These are phyloP conservation scores for Globisporangium camurandrum DNA, from an alignment of 352 stramenopile genomes.

Conservation along the genomic window DNA sequence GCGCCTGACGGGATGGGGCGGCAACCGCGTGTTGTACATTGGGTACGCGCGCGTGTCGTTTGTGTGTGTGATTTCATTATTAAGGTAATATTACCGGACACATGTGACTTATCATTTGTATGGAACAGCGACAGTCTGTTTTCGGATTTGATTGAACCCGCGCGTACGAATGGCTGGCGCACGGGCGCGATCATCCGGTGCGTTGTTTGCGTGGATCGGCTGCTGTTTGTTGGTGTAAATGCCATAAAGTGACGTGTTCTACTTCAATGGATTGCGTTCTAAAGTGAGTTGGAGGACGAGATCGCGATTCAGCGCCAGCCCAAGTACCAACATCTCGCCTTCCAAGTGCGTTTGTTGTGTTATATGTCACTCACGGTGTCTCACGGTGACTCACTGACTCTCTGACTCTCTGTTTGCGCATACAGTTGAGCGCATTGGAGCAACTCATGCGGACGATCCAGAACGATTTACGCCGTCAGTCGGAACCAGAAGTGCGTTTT, in stretches of 20 bases:
- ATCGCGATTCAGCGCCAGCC: constrained; percentile 54
- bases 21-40: constrained; percentile 89
- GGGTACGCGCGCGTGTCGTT: constrained; percentile 33
- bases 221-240: background rate
- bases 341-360: constrained; percentile 22
- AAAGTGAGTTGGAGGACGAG: constrained; percentile 81
- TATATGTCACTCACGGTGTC: background rate
- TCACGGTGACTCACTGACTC: background rate
- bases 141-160: constrained; percentile 91
- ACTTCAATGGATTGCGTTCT: background rate
- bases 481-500: constrained; percentile 27
- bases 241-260: background rate
- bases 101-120: no score
- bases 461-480: constrained; percentile 38
- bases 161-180: constrained; percentile 89
- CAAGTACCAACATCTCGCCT: constrained; percentile 57
- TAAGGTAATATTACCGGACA: no score
- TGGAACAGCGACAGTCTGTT: constrained; percentile 86
- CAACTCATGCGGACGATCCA: constrained; percentile 62
- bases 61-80: no score
- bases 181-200: constrained; percentile 90
- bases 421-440: constrained; percentile 47
- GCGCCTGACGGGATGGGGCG: constrained; percentile 51
- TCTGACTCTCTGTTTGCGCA: background rate
- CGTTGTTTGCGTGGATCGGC: background rate